These are phyloP conservation scores for Fraxinus sp. DNA, from an alignment of 305 asterid species.

Conservation along the genomic window DNA sequence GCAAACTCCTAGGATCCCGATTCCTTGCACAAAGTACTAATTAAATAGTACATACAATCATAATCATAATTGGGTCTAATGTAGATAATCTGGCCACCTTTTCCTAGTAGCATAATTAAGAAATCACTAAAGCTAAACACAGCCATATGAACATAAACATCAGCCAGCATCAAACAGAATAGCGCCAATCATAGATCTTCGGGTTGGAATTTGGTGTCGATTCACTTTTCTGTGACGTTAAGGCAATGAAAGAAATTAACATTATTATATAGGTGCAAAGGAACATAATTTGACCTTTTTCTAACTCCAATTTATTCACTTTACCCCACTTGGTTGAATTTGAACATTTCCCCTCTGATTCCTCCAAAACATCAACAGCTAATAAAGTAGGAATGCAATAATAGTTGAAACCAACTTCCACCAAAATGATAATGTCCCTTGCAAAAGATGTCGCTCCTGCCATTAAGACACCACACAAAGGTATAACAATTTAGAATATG, in stretches of 20 bases:
- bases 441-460: slow-evolving; percentile 39
- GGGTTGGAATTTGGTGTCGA: not conserved
- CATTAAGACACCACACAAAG: not conserved
- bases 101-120: slow-evolving; percentile 6
- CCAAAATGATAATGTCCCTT: slow-evolving; percentile 25
- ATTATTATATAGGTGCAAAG: not conserved
- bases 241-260: not conserved
- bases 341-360: not conserved
- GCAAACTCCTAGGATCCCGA: not conserved
- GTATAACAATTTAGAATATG: not conserved
- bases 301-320: not conserved
- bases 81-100: slow-evolving; percentile 4
- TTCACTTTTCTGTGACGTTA: not conserved
- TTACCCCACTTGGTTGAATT: slow-evolving; percentile 14
- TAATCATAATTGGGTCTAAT: slow-evolving; percentile 19
- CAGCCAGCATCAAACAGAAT: slow-evolving; percentile 34
- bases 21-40: not conserved
- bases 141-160: slow-evolving; percentile 5
- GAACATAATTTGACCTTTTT: slow-evolving; percentile 24
- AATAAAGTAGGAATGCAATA: slow-evolving; percentile 24
- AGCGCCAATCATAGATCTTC: slow-evolving; percentile 24
- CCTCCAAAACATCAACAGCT: not conserved
- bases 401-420: slow-evolving; percentile 25
- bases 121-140: slow-evolving; percentile 16
- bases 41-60: not conserved